phyloP scores from a whole-genome alignment of 371 early-diverging fungal species.

The Actinomortierella wolfii region DNA sequence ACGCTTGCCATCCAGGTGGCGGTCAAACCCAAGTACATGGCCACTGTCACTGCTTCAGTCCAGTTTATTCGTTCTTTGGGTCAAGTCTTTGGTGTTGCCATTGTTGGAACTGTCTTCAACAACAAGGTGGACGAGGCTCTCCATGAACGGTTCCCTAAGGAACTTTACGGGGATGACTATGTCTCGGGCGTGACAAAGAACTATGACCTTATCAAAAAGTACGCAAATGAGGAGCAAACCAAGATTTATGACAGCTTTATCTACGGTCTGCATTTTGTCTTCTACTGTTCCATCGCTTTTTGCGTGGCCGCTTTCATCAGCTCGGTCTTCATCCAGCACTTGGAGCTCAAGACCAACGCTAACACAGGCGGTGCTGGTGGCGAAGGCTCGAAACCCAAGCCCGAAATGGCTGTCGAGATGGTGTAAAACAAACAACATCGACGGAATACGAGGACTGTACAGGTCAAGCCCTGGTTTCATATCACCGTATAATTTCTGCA shows the following conservation, averaged over 20 bases:
- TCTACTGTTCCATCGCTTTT: slow-evolving; percentile 21
- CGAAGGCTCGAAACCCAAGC: too few species aligned
- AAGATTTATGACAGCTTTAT: slow-evolving; percentile 23
- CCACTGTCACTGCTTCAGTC: slow-evolving; percentile 53
- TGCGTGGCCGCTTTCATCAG: slow-evolving; percentile 20
- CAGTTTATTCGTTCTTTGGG: slow-evolving; percentile 58
- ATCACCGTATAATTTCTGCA: too few species aligned
- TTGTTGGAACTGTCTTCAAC: slow-evolving; percentile 57
- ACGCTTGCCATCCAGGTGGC: slow-evolving; percentile 57
- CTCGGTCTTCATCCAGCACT: slow-evolving; percentile 29
- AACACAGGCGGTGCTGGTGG: slow-evolving; percentile 5
- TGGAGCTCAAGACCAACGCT: slow-evolving; percentile 37
- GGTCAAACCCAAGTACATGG: slow-evolving; percentile 48
- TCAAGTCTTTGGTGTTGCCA: slow-evolving; percentile 57
- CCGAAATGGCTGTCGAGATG: slow-evolving; percentile 20
- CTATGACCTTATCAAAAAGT: slow-evolving; percentile 7
- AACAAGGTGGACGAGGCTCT: slow-evolving; percentile 38
- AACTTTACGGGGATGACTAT: too few species aligned
- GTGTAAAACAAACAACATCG: slow-evolving; percentile 6
- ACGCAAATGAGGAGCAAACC: not conserved
- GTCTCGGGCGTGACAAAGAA: slow-evolving; percentile 14
- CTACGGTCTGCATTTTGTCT: slow-evolving; percentile 19
- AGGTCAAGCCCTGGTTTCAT: too few species aligned
- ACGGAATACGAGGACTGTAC: too few species aligned
- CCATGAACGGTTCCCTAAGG: slow-evolving; percentile 7